Base-by-base conservation (phyloP, 2,329 filamentous ascomycete species). In the Tolypocladium cylindrosporum region DNA sequence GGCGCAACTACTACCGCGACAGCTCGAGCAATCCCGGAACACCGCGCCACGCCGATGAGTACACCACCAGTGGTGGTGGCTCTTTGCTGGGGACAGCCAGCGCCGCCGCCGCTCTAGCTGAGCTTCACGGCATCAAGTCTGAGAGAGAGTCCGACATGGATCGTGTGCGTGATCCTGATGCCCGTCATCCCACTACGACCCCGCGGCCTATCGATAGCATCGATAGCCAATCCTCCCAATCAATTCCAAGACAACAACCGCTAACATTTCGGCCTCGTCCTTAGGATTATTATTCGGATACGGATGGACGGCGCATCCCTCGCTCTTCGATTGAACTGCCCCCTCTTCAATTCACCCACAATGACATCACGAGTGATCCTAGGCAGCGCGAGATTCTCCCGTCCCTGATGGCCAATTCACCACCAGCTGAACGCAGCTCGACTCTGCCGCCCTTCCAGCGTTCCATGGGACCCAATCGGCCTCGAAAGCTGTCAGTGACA, bases 391-490 rank as follows among this genome's bases (percentile, higher is more conserved):
- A 93, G 65, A 79, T 94, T 55, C 81, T 96, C 8, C 90, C 91
- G 1, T 96, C 91, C 0, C 90, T 94, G 58, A 76, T 96, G 42
- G 82, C 84, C 56, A 87, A 87, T 60, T 96, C 92, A 11, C 92
- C 91, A 1, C 89, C 91, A 8, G 48, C 31, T 11, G 90, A 88
- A 57, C 88, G 92, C 61, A 95, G 91, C 16, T 92, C 91, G 1
- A 96, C 91, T 0, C 79, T 96, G 31, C 91, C 92, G 36, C 91
- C 92, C 4, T 81, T 93, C 55, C 89, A 94, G 64, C 82, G 90
- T 59, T 81, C 85, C 48, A 77, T 90, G 43, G 89, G 88, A 45
- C 80, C 85, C 27, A 85, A 81, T 57, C 82, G 91, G 58, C 87
- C 90, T 48, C 84, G 91, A 63, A 97, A 96, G 74, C 88, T 89